Base-by-base conservation (phyloP, 768 basidiomycete species). In the Amanita brunnescens region DNA sequence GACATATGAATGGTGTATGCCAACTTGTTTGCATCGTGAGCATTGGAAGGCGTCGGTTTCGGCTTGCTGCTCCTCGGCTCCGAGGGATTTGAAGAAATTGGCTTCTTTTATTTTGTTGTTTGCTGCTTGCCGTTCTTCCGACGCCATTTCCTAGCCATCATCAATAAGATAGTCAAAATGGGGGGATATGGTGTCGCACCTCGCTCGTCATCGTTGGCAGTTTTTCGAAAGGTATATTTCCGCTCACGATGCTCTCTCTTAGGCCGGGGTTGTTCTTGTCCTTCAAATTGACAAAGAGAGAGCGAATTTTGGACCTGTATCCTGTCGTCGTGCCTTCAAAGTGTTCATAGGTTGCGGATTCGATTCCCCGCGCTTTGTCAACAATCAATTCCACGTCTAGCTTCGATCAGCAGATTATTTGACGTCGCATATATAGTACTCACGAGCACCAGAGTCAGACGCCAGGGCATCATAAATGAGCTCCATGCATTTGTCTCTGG, bases 31-130 rank as follows among this genome's bases (percentile, higher is more conserved):
- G 81, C 96, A 99, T 59, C 89, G 79, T 8, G 82, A 77, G 62
- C 96, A 99, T 64, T 97, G 91, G 87, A 99, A 99, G 2, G 91
- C 94, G 56, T 93, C 91, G 1, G 96, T 99, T 66, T 98, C 96
- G 12, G 94, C 92, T 66, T 93, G 81, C 56, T 83, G 84, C 58
- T 94, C 87, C 2, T 77, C 87, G 0, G 95, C 95, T 1, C 88
- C 90, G 1, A 96, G 81, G 1, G 93, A 87, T 30, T 93, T 87
- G 74, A 90, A 87, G 43, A 99, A 68, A 62, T 98, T 97, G 47
- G 88, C 82, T 59, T 86, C 81, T 51, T 81, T 77, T 54, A 98
- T 86, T 62, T 83, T 85, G 53, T 78, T 78, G 59, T 94, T 87
- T 7, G 86, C 85, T 1, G 86, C 83, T 60, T 90, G 87, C 29